Conservation (phyloP, 1,139 yeast genomes). For the Yamadazyma spencermartinsiae region DNA sequence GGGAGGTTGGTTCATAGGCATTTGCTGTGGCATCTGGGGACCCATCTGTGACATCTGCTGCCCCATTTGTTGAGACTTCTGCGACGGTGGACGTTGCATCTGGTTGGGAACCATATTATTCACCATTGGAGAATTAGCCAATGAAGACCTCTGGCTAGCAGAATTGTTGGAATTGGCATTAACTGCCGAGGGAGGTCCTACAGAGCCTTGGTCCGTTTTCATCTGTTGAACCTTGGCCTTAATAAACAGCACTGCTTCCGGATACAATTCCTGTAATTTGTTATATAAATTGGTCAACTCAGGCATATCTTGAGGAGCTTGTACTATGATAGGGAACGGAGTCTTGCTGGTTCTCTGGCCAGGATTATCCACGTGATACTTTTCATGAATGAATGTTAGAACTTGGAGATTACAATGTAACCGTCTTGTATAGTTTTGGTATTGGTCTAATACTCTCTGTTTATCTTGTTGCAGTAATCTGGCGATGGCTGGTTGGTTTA, state of each 20-base stretch:
- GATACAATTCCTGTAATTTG: constrained; percentile 52
- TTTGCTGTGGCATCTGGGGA: constrained; percentile 5
- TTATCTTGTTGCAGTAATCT: constrained; percentile 39
- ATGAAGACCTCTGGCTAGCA: not conserved
- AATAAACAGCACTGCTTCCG: constrained; percentile 53
- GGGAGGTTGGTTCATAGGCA: not conserved
- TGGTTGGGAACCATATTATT: constrained; percentile 12
- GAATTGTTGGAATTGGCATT: not conserved
- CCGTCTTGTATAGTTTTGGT: constrained; percentile 52
- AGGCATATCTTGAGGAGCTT: constrained; percentile 58
- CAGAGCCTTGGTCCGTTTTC: constrained; percentile 25
- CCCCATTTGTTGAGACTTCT: constrained; percentile 3
- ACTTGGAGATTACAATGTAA: constrained; percentile 57
- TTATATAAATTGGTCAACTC: constrained; percentile 50
- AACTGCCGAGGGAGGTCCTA: not conserved
- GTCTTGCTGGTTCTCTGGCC: constrained; percentile 31
- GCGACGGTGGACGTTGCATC: constrained; percentile 2
- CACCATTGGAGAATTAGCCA: constrained; percentile 16
- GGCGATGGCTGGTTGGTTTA: constrained; percentile 36
- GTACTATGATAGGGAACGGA: constrained; percentile 51
- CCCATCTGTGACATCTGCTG: constrained; percentile 1
- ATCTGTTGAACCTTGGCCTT: constrained; percentile 47
- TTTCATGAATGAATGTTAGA: constrained; percentile 52
- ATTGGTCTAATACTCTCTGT: constrained; percentile 43
- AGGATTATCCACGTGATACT: constrained; percentile 40